These are phyloP conservation scores for Acer saccharum DNA, from an alignment of 345 rosid species.

Conservation along the genomic window DNA sequence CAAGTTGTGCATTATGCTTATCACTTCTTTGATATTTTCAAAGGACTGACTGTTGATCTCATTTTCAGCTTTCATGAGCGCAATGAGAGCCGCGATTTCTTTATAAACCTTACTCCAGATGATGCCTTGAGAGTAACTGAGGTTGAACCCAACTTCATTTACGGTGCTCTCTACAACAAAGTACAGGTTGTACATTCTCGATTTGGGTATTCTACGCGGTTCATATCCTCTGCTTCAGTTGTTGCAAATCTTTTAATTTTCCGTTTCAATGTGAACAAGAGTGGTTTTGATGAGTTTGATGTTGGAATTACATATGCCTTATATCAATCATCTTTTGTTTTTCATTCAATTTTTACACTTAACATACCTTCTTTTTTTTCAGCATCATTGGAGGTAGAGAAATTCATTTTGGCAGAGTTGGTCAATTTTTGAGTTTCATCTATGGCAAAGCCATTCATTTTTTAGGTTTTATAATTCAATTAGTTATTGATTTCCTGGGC, in stretches of 20 bases:
- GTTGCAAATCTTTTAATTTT: neutral
- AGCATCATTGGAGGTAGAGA: too few relatives aligned
- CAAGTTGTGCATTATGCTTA: neutral
- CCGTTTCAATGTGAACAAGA: neutral
- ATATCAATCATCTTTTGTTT: neutral
- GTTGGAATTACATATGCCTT: neutral
- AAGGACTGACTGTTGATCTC: constrained; percentile 27
- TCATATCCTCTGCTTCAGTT: neutral
- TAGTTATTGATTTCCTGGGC: too few relatives aligned
- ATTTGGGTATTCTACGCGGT: neutral
- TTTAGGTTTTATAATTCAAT: too few relatives aligned
- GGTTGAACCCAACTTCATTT: constrained; percentile 36
- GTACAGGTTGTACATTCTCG: neutral
- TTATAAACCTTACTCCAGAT: neutral
- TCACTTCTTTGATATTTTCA: constrained; percentile 11
- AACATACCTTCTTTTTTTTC: too few relatives aligned
- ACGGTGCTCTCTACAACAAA: constrained; percentile 27
- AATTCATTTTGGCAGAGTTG: too few relatives aligned
- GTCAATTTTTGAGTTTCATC: too few relatives aligned
- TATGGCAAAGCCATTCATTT: too few relatives aligned
- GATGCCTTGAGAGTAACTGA: constrained; percentile 25
- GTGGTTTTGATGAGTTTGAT: constrained; percentile 5
- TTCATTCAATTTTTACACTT: too few relatives aligned
- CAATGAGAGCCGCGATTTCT: constrained; percentile 13
- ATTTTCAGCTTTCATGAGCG: constrained; percentile 27